These are phyloP conservation scores for Russula brevipes DNA, from an alignment of 768 basidiomycete species.

Conservation along the genomic window DNA sequence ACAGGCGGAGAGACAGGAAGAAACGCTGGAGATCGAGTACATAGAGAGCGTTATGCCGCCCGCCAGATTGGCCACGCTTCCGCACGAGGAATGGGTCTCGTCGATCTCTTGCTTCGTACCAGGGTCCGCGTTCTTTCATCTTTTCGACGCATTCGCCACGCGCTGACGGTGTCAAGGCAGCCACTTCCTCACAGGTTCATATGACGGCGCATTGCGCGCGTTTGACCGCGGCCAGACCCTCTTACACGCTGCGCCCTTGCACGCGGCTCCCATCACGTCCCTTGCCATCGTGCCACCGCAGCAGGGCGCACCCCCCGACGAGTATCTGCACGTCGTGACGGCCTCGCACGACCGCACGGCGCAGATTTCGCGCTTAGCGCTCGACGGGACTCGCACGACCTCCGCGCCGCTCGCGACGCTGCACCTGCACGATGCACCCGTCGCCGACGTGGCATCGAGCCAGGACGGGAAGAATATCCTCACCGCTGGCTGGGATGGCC, in stretches of 20 bases:
- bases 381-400: constrained; percentile 11
- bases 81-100: constrained; percentile 94
- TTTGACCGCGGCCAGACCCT: constrained; percentile 67
- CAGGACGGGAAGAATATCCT: constrained; percentile 57
- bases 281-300: constrained; percentile 47
- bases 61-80: constrained; percentile 54
- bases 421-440: constrained; percentile 75
- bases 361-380: constrained; percentile 42
- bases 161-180: constrained; percentile 35
- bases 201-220: constrained; percentile 69
- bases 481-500: constrained; percentile 82
- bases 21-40: constrained; percentile 44
- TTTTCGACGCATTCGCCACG: neutral
- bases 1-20: constrained; percentile 50
- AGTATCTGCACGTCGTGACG: constrained; percentile 48
- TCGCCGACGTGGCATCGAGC: constrained; percentile 65
- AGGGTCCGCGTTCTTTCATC: constrained; percentile 38
- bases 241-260: constrained; percentile 45
- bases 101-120: constrained; percentile 58
- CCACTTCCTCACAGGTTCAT: constrained; percentile 71
- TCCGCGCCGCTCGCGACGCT: constrained; percentile 54
- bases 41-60: constrained; percentile 25
- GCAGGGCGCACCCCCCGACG: constrained; percentile 25
- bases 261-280: constrained; percentile 65
- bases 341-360: constrained; percentile 79